Conservation (phyloP, 2,329 filamentous ascomycete genomes). For the Fusarium proliferatum region DNA sequence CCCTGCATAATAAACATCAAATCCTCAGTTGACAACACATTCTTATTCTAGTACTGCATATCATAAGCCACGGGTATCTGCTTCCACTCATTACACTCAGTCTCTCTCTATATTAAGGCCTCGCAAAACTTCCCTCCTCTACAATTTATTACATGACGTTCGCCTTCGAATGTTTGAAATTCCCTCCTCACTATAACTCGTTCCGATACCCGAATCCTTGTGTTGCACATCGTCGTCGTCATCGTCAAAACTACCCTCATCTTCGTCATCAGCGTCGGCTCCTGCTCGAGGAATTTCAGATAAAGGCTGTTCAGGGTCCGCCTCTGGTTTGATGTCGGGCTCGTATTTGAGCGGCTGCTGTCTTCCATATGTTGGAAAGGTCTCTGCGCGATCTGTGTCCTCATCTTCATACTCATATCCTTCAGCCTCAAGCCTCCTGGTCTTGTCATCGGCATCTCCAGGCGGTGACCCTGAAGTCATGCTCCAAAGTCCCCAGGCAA, state of each 20-base stretch:
- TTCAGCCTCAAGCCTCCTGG: constrained; percentile 12
- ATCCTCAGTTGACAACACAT: background rate
- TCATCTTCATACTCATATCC: constrained; percentile 46
- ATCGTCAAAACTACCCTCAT: constrained; percentile 51
- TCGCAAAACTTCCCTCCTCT: constrained; percentile 1
- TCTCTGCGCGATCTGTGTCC: constrained; percentile 56
- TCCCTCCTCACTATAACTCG: constrained; percentile 60
- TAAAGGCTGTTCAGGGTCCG: constrained; percentile 44
- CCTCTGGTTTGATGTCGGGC: constrained; percentile 51
- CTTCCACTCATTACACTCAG: constrained; percentile 2
- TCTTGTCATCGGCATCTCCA: constrained; percentile 11
- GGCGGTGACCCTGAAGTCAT: constrained; percentile 47
- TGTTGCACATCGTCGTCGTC: constrained; percentile 44
- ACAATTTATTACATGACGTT: constrained; percentile 41
- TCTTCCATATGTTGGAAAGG: constrained; percentile 56
- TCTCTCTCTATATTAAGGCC: background rate
- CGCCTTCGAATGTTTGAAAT: constrained; percentile 48
- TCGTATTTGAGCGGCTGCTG: constrained; percentile 57
- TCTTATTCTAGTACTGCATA: background rate
- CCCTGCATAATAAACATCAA: background rate
- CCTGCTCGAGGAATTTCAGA: constrained; percentile 50
- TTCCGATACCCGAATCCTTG: constrained; percentile 64
- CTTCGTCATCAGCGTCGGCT: constrained; percentile 61
- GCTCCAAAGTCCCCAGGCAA: constrained; percentile 71
- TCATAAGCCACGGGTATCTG: constrained; percentile 20